These are phyloP conservation scores for Wallacemonas rigidus DNA, from an alignment of 208 protist species.

Conservation along the genomic window DNA sequence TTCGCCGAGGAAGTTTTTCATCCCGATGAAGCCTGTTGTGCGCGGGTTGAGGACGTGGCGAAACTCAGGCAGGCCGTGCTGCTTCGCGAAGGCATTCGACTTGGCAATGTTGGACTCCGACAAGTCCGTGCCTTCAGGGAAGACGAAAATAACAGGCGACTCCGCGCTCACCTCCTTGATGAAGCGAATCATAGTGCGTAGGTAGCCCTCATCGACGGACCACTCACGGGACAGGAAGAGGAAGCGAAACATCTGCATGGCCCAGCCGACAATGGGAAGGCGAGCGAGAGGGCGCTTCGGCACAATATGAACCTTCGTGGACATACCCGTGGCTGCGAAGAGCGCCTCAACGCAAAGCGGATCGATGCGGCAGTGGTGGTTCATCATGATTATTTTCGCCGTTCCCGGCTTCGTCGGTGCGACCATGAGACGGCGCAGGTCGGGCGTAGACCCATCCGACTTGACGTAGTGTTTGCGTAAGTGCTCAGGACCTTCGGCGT, in stretches of 20 bases:
- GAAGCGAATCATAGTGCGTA: slow-evolving; percentile 60
- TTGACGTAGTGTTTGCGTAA: slow-evolving; percentile 29
- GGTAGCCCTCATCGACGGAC: slow-evolving; percentile 66
- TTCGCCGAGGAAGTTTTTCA: slow-evolving; percentile 74
- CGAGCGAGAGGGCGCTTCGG: slow-evolving; percentile 58
- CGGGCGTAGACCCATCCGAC: slow-evolving; percentile 15
- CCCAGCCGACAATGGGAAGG: slow-evolving; percentile 73
- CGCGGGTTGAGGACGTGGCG: slow-evolving; percentile 83
- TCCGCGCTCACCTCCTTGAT: slow-evolving; percentile 35
- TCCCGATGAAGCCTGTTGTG: slow-evolving; percentile 64
- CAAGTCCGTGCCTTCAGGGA: slow-evolving; percentile 89
- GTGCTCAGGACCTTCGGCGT: slow-evolving; percentile 44
- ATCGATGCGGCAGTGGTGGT: slow-evolving; percentile 86
- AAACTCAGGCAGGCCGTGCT: slow-evolving; percentile 59
- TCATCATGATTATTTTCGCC: slow-evolving; percentile 84
- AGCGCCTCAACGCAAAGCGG: slow-evolving; percentile 65
- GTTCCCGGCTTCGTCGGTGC: slow-evolving; percentile 53
- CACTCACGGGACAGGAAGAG: slow-evolving; percentile 85
- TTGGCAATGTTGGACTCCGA: slow-evolving; percentile 65
- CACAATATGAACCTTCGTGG: slow-evolving; percentile 59
- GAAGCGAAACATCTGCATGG: slow-evolving; percentile 82
- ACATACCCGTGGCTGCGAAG: slow-evolving; percentile 31
- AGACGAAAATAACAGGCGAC: slow-evolving; percentile 62
- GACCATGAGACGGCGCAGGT: slow-evolving; percentile 31
- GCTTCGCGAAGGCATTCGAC: slow-evolving; percentile 59